Evolutionary conservation across 306 rosid species (phyloP).

Genomic region (Astragalus glycyphyllos): DNA sequence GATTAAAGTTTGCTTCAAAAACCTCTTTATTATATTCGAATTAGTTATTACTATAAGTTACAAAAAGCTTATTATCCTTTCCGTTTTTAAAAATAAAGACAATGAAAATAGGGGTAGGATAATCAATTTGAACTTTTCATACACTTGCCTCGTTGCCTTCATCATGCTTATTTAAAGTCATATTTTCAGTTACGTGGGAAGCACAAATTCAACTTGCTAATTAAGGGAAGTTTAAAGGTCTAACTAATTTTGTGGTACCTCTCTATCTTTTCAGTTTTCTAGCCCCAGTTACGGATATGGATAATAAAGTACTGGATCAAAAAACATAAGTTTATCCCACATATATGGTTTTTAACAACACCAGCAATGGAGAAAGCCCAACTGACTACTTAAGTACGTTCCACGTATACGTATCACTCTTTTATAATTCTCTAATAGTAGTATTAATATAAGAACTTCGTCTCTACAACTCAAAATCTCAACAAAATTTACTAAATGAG

Average conservation of each 20-base stretch:
- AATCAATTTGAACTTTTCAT: conserved; percentile 35
- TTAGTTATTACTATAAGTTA: conserved; percentile 28
- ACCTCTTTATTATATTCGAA: conserved; percentile 20
- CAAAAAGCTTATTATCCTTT: conserved; percentile 42
- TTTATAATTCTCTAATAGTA: no score
- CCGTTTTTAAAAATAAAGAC: conserved; percentile 32
- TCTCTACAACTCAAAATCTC: no score
- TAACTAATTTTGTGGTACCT: not conserved
- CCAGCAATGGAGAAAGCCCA: no score
- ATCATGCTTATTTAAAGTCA: conserved; percentile 14
- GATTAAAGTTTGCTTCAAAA: conserved; percentile 28
- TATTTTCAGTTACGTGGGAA: conserved; percentile 46
- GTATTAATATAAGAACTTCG: no score
- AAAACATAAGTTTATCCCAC: no score
- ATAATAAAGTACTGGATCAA: no score
- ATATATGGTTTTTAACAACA: no score
- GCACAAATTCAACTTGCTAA: conserved; percentile 40
- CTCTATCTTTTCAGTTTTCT: conserved; percentile 21
- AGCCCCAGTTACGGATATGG: not conserved
- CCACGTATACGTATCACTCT: no score
- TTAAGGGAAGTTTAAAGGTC: conserved; percentile 27
- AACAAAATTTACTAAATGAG: no score
- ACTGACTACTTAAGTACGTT: no score
- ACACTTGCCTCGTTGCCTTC: conserved; percentile 32
- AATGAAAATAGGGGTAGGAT: conserved; percentile 11